Conservation (phyloP, 2,329 filamentous ascomycete genomes). For the Mollisia scopiformis region DNA sequence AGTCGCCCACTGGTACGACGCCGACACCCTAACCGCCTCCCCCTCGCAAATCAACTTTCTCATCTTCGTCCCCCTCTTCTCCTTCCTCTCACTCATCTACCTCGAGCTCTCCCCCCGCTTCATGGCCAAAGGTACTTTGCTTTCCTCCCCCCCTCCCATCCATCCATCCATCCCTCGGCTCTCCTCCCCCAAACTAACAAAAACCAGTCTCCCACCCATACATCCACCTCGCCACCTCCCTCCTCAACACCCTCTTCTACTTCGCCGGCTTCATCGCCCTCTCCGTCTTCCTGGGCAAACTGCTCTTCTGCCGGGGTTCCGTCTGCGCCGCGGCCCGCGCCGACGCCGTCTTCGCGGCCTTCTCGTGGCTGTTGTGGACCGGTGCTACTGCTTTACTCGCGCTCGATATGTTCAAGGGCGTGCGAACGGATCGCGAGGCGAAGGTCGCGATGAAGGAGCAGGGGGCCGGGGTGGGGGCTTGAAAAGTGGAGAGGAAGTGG, state of each 20-base stretch:
- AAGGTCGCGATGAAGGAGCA: conserved; percentile 33
- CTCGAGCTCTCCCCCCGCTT: conserved; percentile 53
- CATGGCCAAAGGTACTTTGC: conserved; percentile 28
- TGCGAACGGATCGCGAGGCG: conserved; percentile 32
- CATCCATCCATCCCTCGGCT: not conserved
- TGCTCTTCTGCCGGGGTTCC: conserved; percentile 59
- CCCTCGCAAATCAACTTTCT: conserved; percentile 62
- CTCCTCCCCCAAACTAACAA: not conserved
- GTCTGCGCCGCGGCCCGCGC: conserved; percentile 60
- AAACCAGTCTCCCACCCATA: conserved; percentile 50
- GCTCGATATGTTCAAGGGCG: conserved; percentile 46
- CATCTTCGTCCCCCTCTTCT: conserved; percentile 56
- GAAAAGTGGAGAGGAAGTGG: conserved; percentile 3
- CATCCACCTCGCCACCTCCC: conserved; percentile 51
- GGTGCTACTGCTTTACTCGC: conserved; percentile 49
- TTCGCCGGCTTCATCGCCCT: conserved; percentile 63
- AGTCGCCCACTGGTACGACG: conserved; percentile 65
- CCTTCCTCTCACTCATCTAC: conserved; percentile 57
- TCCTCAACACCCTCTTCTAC: conserved; percentile 57
- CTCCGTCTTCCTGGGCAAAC: conserved; percentile 56
- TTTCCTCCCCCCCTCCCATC: not conserved
- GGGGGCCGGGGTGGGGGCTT: conserved; percentile 20
- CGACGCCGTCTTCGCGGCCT: conserved; percentile 55
- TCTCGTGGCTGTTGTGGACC: conserved; percentile 57
- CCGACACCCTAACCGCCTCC: conserved; percentile 55